These are phyloP conservation scores for Starmerella sirachaensis DNA, from an alignment of 805 yeast genomes.

Conservation along the genomic window DNA sequence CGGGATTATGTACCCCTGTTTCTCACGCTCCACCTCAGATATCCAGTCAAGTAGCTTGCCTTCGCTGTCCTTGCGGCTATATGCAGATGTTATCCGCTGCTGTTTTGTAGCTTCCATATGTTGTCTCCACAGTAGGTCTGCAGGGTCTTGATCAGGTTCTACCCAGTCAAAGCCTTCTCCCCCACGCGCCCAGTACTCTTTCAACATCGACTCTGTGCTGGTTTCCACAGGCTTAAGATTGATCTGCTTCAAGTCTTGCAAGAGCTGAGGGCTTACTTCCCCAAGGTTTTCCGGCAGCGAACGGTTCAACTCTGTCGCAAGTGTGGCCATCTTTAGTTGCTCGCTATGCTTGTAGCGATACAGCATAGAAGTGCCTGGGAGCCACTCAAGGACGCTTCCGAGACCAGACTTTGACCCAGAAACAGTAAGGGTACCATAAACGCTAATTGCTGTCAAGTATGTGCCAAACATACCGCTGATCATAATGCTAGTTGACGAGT, in stretches of 20 bases:
- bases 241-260: slow-evolving; percentile 27
- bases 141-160: slow-evolving; percentile 86
- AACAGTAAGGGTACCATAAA: slow-evolving; percentile 38
- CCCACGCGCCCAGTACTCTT: slow-evolving; percentile 78
- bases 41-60: slow-evolving; percentile 24
- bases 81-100: slow-evolving; percentile 20
- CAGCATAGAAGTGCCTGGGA: slow-evolving; percentile 49
- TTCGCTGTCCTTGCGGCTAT: slow-evolving; percentile 18
- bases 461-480: slow-evolving; percentile 39
- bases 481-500: slow-evolving; percentile 26
- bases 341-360: slow-evolving; percentile 56
- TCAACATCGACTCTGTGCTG: slow-evolving; percentile 53
- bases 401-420: slow-evolving; percentile 41
- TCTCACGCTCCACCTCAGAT: slow-evolving; percentile 21
- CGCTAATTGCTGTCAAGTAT: slow-evolving; percentile 38
- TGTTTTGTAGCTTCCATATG: slow-evolving; percentile 24
- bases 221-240: slow-evolving; percentile 36
- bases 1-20: slow-evolving; percentile 22
- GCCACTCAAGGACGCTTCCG: slow-evolving; percentile 49
- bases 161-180: slow-evolving; percentile 84
- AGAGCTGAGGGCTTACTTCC: slow-evolving; percentile 28
- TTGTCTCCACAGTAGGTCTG: slow-evolving; percentile 35
- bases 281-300: slow-evolving; percentile 32
- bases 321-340: slow-evolving; percentile 54
- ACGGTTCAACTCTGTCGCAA: slow-evolving; percentile 55